Evolutionary conservation across 2,329 filamentous ascomycete species (phyloP), one percentile per base, ranked within the genome.

Genomic region (Stemphylium vesicarium): DNA sequence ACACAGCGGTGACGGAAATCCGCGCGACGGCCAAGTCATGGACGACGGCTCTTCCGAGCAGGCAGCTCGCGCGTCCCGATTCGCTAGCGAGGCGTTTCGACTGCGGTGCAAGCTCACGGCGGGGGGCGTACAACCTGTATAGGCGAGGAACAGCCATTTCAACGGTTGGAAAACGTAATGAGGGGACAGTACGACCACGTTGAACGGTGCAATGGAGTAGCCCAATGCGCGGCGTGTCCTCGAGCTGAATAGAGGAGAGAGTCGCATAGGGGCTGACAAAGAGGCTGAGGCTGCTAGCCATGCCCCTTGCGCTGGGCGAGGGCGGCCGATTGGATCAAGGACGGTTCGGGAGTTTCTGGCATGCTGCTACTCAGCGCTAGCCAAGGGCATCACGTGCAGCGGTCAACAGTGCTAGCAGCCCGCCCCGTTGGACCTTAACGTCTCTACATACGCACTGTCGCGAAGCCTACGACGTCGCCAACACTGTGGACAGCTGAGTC

Each of bases 371-470:
- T 33, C 18, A 42, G 36, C 48, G 48, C 53, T 52, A 56, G 29
- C 35, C 40, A 38, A 24, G 45, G 24, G 20, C 33, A 31, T 55
- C 52, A 55, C 52, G 52, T 55, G 52, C 32, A 13, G 24, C 4
- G 12, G 37, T 45, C 36, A 44, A 45, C 47, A 39, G 45, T 47
- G 35, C 52, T 57, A 58, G 41, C 57, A 53, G 54, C 49, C 56
- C 62, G 58, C 58, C 45, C 54, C 56, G 50, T 60, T 60, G 41
- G 50, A 59, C 53, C 60, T 38, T 60, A 56, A 69, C 68, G 54
- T 62, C 61, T 59, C 63, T 53, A 62, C 60, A 47, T 59, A 54
- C 57, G 56, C 60, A 64, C 64, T 61, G 60, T 62, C 53, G 50
- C 53, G 52, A 56, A 53, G 42, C 56, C 56, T 52, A 36, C 48